phyloP scores from a whole-genome alignment of 768 basidiomycete genomes.

The Tricholoma flavovirens region DNA sequence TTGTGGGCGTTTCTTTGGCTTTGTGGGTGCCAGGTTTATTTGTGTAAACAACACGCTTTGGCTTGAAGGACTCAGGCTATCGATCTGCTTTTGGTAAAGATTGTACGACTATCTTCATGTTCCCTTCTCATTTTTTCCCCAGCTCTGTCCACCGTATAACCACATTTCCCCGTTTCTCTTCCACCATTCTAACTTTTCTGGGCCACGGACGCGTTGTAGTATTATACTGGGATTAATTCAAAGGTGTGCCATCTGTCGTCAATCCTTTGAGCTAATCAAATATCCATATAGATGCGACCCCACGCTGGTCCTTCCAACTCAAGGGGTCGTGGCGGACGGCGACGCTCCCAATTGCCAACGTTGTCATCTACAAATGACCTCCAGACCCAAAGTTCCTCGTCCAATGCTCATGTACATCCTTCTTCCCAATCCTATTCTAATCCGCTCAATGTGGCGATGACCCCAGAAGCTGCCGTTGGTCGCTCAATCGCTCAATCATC shows the following conservation, averaged over 20 bases:
- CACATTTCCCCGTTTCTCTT: not conserved
- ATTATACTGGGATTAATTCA: not conserved
- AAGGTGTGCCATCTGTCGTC: not conserved
- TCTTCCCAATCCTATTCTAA: not conserved
- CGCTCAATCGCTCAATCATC: not conserved
- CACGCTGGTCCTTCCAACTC: not conserved
- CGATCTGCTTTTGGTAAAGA: constrained; percentile 16
- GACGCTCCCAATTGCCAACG: not conserved
- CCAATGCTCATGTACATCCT: not conserved
- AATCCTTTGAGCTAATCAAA: not conserved
- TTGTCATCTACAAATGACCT: not conserved
- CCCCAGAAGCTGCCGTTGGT: not conserved
- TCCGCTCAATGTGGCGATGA: not conserved
- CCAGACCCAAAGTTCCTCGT: not conserved
- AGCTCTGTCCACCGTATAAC: constrained; percentile 2
- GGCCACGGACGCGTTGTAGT: not conserved
- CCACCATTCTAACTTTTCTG: not conserved
- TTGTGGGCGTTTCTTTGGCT: constrained; percentile 32
- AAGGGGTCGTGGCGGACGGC: not conserved
- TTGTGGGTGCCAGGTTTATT: constrained; percentile 33
- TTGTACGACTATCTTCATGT: constrained; percentile 14
- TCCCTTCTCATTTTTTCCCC: constrained; percentile 10
- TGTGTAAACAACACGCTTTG: constrained; percentile 31
- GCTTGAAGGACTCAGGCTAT: constrained; percentile 13
- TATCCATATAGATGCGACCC: not conserved